Base-by-base conservation (phyloP, 2,329 filamentous ascomycete species). In the Alternaria ethzedia region DNA sequence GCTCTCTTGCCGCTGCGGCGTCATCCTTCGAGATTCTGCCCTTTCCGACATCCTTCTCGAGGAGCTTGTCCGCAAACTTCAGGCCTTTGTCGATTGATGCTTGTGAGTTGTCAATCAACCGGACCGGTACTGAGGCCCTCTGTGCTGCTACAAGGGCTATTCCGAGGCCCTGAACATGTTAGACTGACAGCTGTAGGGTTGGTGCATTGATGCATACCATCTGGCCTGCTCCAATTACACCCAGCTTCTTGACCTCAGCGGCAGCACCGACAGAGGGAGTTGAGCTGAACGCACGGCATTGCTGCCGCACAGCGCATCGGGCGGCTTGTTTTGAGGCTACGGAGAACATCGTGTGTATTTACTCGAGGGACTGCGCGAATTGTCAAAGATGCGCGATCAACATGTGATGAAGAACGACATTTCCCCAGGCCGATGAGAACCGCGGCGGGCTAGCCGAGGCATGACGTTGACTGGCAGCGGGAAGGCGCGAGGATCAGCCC, bases 101-200 rank as follows among this genome's bases (percentile, higher is more conserved):
- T 81, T 97, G 89, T 11, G 91, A 96, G 65, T 83, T 91, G 80
- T 99, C 96, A 64, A 99, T 88, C 44, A 99, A 80, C 11, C 88
- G 94, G 12, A 99, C 95, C 3, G 93, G 91, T 0, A 99, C 88
- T 64, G 89, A 85, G 46, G 95, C 95, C 79, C 85, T 94, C 70
- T 93, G 90, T 46, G 95, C 93, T 54, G 95, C 96, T 50, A 99
- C 95, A 15, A 99, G 88, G 54, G 96, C 96, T 79, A 99, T 99
- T 63, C 96, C 96, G 47, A 99, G 84, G 63, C 96, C 96, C 95
- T 98, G 46, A 13, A 8, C 46, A 9, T 59, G 70, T 81, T 59
- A 80, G 70, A 65, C 59, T 15, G 43, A 6, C 21, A 13, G 23
- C 49, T 57, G 9, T 26, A 3, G 23, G 11, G 15, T 12, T 46